These are phyloP conservation scores for Cinnamomum chago DNA, from an alignment of 164 flowering plant genomes.

Conservation along the genomic window DNA sequence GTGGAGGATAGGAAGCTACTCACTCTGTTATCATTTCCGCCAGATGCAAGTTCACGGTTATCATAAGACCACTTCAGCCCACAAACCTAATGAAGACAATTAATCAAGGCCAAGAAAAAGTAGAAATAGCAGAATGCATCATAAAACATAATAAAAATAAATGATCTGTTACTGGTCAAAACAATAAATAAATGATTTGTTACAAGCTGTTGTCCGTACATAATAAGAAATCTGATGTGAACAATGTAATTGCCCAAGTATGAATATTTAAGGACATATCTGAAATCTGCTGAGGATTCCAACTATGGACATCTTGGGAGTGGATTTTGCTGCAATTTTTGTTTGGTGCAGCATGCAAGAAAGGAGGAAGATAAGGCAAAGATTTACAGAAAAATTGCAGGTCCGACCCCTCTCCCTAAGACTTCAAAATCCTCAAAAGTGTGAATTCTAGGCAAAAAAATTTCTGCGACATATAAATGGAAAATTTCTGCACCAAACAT, in stretches of 20 bases:
- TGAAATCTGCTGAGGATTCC: too few species aligned
- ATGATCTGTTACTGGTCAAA: too few species aligned
- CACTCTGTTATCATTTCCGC: constrained; percentile 95
- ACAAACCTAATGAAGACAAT: constrained; percentile 55
- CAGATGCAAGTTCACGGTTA: constrained; percentile 94
- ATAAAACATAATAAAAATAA: not conserved
- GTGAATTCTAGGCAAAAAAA: not conserved
- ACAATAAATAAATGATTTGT: not conserved
- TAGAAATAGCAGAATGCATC: constrained; percentile 7
- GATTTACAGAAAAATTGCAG: too few species aligned
- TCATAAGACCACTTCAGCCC: constrained; percentile 99
- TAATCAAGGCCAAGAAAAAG: not conserved
- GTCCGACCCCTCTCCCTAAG: too few species aligned
- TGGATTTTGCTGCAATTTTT: too few species aligned
- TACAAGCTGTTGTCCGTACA: not conserved
- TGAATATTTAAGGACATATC: too few species aligned
- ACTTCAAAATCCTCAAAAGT: too few species aligned
- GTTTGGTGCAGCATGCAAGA: too few species aligned
- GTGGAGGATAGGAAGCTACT: constrained; percentile 15
- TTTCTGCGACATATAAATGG: too few species aligned
- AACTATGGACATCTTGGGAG: too few species aligned
- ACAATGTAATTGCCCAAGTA: not conserved
- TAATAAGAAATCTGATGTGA: not conserved
- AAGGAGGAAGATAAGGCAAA: too few species aligned
- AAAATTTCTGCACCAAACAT: too few species aligned